Base-by-base conservation (phyloP, 1,139 yeast species). In the Blastobotrys serpentis region DNA sequence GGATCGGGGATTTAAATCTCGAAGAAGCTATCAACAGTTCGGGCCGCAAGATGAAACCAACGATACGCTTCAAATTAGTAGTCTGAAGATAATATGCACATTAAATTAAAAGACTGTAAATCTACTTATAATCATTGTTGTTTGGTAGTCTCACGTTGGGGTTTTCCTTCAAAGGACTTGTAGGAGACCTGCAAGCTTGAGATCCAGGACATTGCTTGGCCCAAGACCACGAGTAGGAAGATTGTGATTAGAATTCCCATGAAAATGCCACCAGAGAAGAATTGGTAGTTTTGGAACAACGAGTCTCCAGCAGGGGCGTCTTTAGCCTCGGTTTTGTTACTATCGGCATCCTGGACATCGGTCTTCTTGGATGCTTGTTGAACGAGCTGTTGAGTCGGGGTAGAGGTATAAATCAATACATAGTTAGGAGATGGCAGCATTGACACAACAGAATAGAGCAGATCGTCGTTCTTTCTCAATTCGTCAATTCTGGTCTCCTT, bases 221-320 rank as follows among this genome's bases (percentile, higher is more conserved):
- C 62, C 55, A 84, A 70, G 25, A 84, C 71, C 43, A 67, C 68
- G 34, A 82, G 57, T 57, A 85, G 72, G 54, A 82, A 66, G 33
- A 76, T 66, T 2, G 82, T 70, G 19, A 83, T 84, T 49, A 86
- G 67, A 49, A 79, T 69, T 45, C 80, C 74, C 83, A 81, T 81
- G 75, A 84, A 83, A 54, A 86, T 74, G 16, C 90, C 95, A 10
- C 78, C 73, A n/a, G 79, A 67, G 60, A 78, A 75, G 59, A 76
- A 78, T 48, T 71, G 70, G 61, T 78, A 78, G 48, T 70, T 68
- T 47, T 73, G 72, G 60, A 78, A 77, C 46, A 78, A 59, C 5
- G 51, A 48, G 36, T 48, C 21, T 11, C 51, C 51, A 10, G 51
- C 19, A n/a, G 43, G 38, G 3, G 45, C 42, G n/a, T 14, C 11